These are phyloP conservation scores for Apiospora arundinis DNA, from an alignment of 2,329 filamentous ascomycete genomes.

Conservation along the genomic window DNA sequence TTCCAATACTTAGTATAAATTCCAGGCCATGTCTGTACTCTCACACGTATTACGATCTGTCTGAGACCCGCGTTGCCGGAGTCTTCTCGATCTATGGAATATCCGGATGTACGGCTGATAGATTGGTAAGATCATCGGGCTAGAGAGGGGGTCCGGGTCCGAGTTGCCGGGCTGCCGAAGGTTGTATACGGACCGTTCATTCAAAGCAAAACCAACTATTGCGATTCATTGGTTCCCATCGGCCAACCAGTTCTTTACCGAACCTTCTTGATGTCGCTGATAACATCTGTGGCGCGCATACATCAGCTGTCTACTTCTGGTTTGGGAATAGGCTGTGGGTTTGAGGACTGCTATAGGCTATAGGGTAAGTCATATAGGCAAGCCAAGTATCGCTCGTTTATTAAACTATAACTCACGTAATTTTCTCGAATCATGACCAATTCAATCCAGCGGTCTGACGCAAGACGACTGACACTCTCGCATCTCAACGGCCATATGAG, in stretches of 20 bases:
- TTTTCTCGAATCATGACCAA: background rate
- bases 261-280: background rate
- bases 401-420: background rate
- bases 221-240: background rate
- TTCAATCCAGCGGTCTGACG: conserved; percentile 1
- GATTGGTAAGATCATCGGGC: background rate
- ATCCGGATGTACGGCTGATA: no score
- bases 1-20: no score
- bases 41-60: no score
- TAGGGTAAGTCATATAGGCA: background rate
- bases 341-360: background rate
- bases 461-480: background rate
- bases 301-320: background rate
- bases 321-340: background rate
- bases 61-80: no score
- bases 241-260: background rate
- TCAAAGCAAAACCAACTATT: background rate
- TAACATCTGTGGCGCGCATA: background rate
- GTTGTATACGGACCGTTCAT: background rate
- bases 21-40: no score
- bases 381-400: background rate
- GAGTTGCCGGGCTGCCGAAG: background rate
- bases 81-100: background rate
- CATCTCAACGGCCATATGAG: background rate
- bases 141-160: background rate